A percentile compares a stretch with the other conserved stretches of the same genome.
Evolutionary conservation across 2,329 filamentous ascomycete species (phyloP).

Genomic region (Fusarium verrucosum): DNA sequence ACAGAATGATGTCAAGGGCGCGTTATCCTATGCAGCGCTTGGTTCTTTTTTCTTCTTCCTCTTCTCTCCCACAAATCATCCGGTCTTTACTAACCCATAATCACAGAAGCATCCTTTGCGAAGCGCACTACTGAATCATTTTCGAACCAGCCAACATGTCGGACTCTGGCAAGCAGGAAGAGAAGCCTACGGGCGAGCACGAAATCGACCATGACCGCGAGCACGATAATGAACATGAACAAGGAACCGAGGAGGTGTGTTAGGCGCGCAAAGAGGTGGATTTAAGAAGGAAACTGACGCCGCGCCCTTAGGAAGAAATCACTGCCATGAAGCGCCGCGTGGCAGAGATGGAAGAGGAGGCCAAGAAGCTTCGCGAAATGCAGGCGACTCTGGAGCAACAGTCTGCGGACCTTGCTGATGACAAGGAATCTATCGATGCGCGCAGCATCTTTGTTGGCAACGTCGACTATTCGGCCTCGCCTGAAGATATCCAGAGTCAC

Average conservation of each 20-base stretch:
- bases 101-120: constrained; percentile 6
- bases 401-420: constrained; percentile 82
- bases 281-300: constrained; percentile 47
- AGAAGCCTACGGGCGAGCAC: constrained; percentile 43
- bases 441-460: constrained; percentile 98
- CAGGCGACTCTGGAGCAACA: constrained; percentile 87
- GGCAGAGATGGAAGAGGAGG: constrained; percentile 91
- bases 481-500: constrained; percentile 95
- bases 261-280: constrained; percentile 46
- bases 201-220: constrained; percentile 44
- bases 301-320: constrained; percentile 73
- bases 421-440: constrained; percentile 94
- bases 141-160: constrained; percentile 43
- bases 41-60: not conserved
- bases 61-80: constrained; percentile 2
- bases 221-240: constrained; percentile 44
- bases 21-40: constrained; percentile 1
- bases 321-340: constrained; percentile 87
- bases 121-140: not conserved
- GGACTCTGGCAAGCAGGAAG: constrained; percentile 48
- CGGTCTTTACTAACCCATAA: constrained; percentile 18
- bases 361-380: constrained; percentile 86
- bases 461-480: constrained; percentile 95
- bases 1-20: constrained; percentile 27
- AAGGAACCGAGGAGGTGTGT: constrained; percentile 51